Evolutionary conservation across 345 rosid genomes (phyloP), one percentile per base, ranked within the genome.

Genomic region (Euphorbia lathyris): DNA sequence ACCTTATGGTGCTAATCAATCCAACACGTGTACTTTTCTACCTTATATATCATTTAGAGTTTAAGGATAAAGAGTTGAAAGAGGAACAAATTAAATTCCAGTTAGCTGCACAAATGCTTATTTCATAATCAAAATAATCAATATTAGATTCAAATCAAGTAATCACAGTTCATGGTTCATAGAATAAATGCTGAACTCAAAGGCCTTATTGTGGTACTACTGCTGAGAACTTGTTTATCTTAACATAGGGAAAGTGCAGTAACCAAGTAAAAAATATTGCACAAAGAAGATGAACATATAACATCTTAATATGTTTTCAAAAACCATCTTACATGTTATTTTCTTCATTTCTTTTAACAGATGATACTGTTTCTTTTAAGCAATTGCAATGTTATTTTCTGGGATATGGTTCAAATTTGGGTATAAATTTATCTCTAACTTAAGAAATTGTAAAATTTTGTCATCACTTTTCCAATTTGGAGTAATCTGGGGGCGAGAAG

Each of bases 11-110:
- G 69, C 22, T n/a, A 53, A 71, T 53, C 30, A 20, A 63, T 71
- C 55, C 14, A 63, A 12, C 20, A 72, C 7, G 19, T 65, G 47
- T 65, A 72, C 58, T 10, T 58, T 29, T 55, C 48, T 43, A n/a
- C 51, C 25, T 32, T 56, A 58, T 57, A 65, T 57, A 34, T 17
- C 53, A 63, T 65, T 56, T 42, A 14, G 47, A 64, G 36, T 56
- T 55, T 34, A 30, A 34, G 30, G 59, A 70, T 29, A 9, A 59
- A 22, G 14, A 32, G 32, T 50, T 50, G 38, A 29, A 32, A 32
- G 30, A 27, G 25, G 62, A 34, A 22, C 3, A 25, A 17, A 48
- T 17, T 9, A 62, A 7, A 36, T 34, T 51, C 32, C 16, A 23
- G 19, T 8, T 34, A 14, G 8, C n/a, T 34, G 25, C 32, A 23